Evolutionary conservation across 768 basidiomycete species (phyloP).

Genomic region (Nidularia pulvinata): DNA sequence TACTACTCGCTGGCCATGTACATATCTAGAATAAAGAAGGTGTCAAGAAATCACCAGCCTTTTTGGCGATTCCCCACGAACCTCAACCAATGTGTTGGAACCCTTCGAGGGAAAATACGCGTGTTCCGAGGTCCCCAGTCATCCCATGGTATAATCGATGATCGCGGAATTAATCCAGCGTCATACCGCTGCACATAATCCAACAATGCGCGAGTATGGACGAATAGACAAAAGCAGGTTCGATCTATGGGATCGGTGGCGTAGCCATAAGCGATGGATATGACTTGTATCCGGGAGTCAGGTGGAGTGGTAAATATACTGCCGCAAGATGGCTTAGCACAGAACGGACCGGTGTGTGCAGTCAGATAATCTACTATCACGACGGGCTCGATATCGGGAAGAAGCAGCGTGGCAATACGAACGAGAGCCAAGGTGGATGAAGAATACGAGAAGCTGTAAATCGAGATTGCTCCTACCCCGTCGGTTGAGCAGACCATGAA

Average conservation of each 20-base stretch:
- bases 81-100: conserved; percentile 6
- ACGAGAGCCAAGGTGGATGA: background rate
- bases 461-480: background rate
- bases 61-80: background rate
- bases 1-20: conserved; percentile 13
- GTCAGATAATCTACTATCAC: background rate
- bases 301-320: background rate
- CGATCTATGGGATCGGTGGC: background rate
- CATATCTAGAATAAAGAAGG: conserved; percentile 6
- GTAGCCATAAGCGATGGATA: background rate
- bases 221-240: conserved; percentile 3
- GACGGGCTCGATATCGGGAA: background rate
- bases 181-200: background rate
- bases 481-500: background rate
- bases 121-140: conserved; percentile 13
- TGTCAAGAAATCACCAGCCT: background rate
- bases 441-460: background rate
- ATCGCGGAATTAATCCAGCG: background rate
- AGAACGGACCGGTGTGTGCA: background rate
- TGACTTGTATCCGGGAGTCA: background rate
- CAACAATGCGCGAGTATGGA: conserved; percentile 8
- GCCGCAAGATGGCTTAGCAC: background rate
- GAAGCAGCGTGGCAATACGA: background rate
- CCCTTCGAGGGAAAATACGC: conserved; percentile 3
- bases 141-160: conserved; percentile 4